Base-by-base conservation (phyloP, 2,329 filamentous ascomycete genomes). In the Diaporthe vexans region DNA sequence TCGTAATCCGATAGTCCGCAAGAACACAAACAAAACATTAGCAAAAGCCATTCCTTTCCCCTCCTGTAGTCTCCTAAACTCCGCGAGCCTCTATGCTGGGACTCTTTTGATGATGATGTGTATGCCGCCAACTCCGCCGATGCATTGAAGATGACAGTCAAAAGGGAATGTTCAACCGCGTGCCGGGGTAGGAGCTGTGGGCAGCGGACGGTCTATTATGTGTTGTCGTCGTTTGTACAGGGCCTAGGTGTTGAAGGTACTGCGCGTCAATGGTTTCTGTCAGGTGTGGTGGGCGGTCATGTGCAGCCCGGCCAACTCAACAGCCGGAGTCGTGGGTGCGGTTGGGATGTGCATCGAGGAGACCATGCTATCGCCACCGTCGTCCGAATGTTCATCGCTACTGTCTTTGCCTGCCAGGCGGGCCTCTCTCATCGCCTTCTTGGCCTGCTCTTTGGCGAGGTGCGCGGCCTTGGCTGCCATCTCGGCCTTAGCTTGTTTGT, bases 401-500 rank as follows among this genome's bases (percentile, higher is more conserved):
- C 82, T 83, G 63, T 76, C 75, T 76, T 83, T 82, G 40, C 79
- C 79, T 48, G 82, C 80, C 78, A 90, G 86, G 71, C 89, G 88
- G 15, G 88, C 88, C 76, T 87, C 85, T 71, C 85, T 85, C 77
- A 90, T 77, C 10, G 86, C 81, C 79, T 85, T 86, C 76, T 84
- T 82, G 19, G 85, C 85, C 72, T 84, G 85, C 63, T 78, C 79
- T 35, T 81, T 85, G 9, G 85, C 85, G 65, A 83, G 80, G 43
- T 84, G 83, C 46, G 90, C 91, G 79, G 91, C 88, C 73, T 90
- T 88, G 4, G 90, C 90, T 8, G 93, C 94, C 77, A 89, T 89
- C 81, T 95, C 93, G 2, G 94, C 94, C 75, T 93, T 90, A 76
- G 94, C 95, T 82, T 98, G 95, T 83, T 95, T 96, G 76, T 92